Evolutionary conservation across 2,329 filamentous ascomycete species (phyloP), one percentile per base, ranked within the genome.

Genomic region (Fusarium virguliforme): DNA sequence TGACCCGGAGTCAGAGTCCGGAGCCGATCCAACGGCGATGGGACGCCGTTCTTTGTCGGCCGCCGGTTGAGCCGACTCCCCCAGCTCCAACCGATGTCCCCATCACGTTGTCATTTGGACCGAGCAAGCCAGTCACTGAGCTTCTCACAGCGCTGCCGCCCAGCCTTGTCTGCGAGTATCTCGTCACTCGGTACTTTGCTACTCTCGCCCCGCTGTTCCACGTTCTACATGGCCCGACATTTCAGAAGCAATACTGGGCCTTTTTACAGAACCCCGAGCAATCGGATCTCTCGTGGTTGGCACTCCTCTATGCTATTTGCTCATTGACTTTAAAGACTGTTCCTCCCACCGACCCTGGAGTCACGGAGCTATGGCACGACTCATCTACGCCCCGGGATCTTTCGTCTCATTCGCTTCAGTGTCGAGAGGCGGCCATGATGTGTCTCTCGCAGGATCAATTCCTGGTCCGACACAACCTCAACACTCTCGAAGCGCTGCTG

Each of bases 281-380:
- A 3, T 54, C 50, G 3, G 61, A 67, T 10, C 22, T 73, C 1
- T 61, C 71, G 3, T 73, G 67, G 69, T 41, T 73, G 18, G 71
- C 69, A 0, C 43, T 72, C 28, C 58, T 73, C 6, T 73, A 72
- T 26, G 57, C 65, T 8, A 68, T 73, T 10, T 68, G 46, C n/a
- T 70, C 67, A 4, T 28, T 70, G 7, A 59, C 69, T 3, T 8
- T 72, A 2, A 64, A 59, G n/a, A 60, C 64, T 1, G 32, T 68
- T 3, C 64, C 63, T 7, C 40, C 55, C 3, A 65, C 28, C 12
- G 71, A 73, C 15, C 51, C 64, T 1, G 63, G 35, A n/a, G 34
- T 73, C 4, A 26, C 37, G 10, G 62, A 62, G 12, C 10, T 68
- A 38, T 63, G 56, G 64, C 46, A 57, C 34, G 40, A 30, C 8